phyloP scores from a whole-genome alignment of 805 yeast species.

The Ogataea salicorniae region DNA sequence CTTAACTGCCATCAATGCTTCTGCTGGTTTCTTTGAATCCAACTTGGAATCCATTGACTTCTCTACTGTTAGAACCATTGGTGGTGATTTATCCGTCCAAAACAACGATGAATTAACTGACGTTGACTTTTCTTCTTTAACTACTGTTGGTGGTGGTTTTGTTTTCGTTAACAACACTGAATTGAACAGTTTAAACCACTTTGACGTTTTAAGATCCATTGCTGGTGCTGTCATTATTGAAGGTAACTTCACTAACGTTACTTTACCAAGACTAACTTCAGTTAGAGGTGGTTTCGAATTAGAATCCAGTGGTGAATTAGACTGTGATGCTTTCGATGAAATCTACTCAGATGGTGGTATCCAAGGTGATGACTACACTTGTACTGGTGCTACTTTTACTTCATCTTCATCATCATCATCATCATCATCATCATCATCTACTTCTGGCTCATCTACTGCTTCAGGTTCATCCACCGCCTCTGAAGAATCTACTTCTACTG shows the following conservation, averaged over 20 bases:
- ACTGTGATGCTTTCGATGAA: constrained; percentile 71
- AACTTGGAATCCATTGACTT: constrained; percentile 52
- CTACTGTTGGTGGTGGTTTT: constrained; percentile 88
- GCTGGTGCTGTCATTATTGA: constrained; percentile 82
- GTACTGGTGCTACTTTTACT: constrained; percentile 57
- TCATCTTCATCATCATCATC: too few relatives aligned
- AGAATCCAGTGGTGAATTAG: constrained; percentile 69
- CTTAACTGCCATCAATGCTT: constrained; percentile 70
- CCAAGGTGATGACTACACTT: constrained; percentile 78
- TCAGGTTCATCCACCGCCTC: constrained; percentile 26
- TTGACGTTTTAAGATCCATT: constrained; percentile 65
- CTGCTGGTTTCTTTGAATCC: constrained; percentile 76
- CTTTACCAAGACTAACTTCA: constrained; percentile 64
- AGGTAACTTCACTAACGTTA: constrained; percentile 79
- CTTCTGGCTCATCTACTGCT: constrained; percentile 22
- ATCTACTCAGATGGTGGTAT: constrained; percentile 76
- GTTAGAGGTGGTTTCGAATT: constrained; percentile 92
- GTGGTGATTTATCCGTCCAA: constrained; percentile 74
- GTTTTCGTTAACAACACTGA: constrained; percentile 79
- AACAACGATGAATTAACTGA: constrained; percentile 69
- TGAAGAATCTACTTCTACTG: constrained; percentile 31
- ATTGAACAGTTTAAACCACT: constrained; percentile 61
- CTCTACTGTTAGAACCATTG: constrained; percentile 55
- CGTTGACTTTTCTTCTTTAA: constrained; percentile 64
- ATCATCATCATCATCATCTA: constrained; percentile 33